A percentile compares a stretch with the other conserved stretches of the same genome.
Conservation (phyloP, 495 filamentous ascomycete genomes). For the Neurospora tetrasperma region DNA sequence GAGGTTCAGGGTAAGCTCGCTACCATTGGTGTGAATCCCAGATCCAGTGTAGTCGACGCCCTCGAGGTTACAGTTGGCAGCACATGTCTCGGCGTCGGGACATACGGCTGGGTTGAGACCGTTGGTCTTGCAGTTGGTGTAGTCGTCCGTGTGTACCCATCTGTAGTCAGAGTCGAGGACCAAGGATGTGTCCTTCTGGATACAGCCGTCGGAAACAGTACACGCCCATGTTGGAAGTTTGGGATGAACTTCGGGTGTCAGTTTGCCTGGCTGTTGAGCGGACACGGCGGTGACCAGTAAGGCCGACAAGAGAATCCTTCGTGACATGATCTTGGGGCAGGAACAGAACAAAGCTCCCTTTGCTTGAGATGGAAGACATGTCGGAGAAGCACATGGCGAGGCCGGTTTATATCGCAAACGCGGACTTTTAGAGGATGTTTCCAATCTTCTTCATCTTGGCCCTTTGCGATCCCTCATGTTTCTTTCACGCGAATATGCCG, state of each 20-base stretch:
- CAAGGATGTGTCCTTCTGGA: conserved; percentile 37
- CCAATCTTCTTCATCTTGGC: neutral
- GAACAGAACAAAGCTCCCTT: neutral
- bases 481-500: neutral
- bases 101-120: conserved; percentile 45
- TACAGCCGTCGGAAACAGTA: conserved; percentile 39
- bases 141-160: conserved; percentile 43
- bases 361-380: neutral
- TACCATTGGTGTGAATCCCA: conserved; percentile 46
- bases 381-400: neutral
- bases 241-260: conserved; percentile 33
- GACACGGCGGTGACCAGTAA: conserved; percentile 3
- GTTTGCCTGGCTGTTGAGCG: conserved; percentile 12
- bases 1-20: conserved; percentile 12
- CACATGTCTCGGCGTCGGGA: conserved; percentile 42
- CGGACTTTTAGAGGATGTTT: neutral
- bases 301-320: neutral
- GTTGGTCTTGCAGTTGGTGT: conserved; percentile 50
- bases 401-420: neutral
- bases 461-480: neutral
- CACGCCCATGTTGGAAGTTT: conserved; percentile 45
- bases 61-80: conserved; percentile 49
- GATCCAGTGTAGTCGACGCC: conserved; percentile 51
- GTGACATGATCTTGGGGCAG: neutral
- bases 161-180: conserved; percentile 58